phyloP scores from a whole-genome alignment of 2,329 filamentous ascomycete genomes.

The Paraphaeosphaeria minitans region DNA sequence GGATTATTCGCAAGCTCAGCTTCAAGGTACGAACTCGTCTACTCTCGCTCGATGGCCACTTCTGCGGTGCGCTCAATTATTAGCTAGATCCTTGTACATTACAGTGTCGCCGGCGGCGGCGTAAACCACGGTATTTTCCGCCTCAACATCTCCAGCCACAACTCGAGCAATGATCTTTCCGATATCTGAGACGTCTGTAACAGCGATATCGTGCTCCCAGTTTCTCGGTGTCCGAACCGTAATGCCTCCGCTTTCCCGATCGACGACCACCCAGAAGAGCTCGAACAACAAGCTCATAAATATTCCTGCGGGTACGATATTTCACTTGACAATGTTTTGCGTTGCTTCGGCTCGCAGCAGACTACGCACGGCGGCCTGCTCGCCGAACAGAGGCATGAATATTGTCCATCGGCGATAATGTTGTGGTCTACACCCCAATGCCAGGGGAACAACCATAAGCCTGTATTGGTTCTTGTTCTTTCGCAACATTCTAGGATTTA shows the following conservation, averaged over 20 bases:
- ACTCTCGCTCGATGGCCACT: conserved; percentile 54
- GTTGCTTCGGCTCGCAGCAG: conserved; percentile 30
- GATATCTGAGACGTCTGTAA: conserved; percentile 69
- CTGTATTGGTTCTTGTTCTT: conserved; percentile 8
- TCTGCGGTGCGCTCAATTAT: conserved; percentile 55
- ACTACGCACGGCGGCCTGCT: conserved; percentile 58
- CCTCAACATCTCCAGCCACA: conserved; percentile 43
- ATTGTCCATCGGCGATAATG: conserved; percentile 59
- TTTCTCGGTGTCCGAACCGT: conserved; percentile 61
- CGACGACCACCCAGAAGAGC: conserved; percentile 66
- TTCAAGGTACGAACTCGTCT: conserved; percentile 54
- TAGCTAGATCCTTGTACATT: conserved; percentile 60
- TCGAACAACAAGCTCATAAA: conserved; percentile 75
- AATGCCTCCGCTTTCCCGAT: conserved; percentile 35
- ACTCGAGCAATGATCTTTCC: conserved; percentile 64
- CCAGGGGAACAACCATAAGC: conserved; percentile 67
- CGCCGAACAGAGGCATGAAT: conserved; percentile 69
- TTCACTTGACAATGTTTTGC: conserved; percentile 58
- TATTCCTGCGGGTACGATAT: conserved; percentile 70
- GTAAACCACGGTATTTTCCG: conserved; percentile 56
- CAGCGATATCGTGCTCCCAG: conserved; percentile 67
- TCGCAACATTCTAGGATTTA: conserved; percentile 56
- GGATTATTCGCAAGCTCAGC: conserved; percentile 55
- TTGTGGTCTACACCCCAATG: conserved; percentile 78
- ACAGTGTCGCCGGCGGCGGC: conserved; percentile 67